Conservation (phyloP, 805 yeast genomes). For the Candida boidinii region DNA sequence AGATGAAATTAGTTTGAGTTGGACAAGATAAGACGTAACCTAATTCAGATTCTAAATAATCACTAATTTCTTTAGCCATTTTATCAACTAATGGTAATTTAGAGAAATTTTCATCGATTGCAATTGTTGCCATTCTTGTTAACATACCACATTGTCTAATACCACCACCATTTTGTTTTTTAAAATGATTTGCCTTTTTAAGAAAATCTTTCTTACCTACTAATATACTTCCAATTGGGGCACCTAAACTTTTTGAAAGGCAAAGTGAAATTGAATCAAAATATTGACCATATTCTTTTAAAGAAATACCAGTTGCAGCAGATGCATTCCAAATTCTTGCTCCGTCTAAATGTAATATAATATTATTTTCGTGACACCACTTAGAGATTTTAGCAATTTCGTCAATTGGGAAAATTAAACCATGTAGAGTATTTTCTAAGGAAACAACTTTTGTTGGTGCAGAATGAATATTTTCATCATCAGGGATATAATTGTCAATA, state of each 20-base stretch:
- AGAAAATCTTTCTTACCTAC: slow-evolving; percentile 60
- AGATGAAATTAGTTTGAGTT: slow-evolving; percentile 77
- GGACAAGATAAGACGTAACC: slow-evolving; percentile 64
- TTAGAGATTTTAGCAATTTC: slow-evolving; percentile 64
- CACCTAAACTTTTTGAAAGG: slow-evolving; percentile 83
- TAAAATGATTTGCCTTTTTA: slow-evolving; percentile 70
- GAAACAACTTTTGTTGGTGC: slow-evolving; percentile 85
- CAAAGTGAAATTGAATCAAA: slow-evolving; percentile 91
- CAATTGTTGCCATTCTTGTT: slow-evolving; percentile 71
- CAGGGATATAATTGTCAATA: slow-evolving; percentile 47
- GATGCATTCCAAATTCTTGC: slow-evolving; percentile 95
- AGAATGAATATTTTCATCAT: slow-evolving; percentile 76
- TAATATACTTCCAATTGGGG: slow-evolving; percentile 85
- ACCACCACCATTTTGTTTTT: slow-evolving; percentile 92
- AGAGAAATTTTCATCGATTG: slow-evolving; percentile 65
- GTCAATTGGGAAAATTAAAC: slow-evolving; percentile 70
- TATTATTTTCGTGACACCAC: slow-evolving; percentile 54
- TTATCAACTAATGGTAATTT: slow-evolving; percentile 42
- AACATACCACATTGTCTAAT: slow-evolving; percentile 82
- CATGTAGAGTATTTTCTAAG: slow-evolving; percentile 84
- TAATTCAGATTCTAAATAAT: slow-evolving; percentile 35
- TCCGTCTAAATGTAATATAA: slow-evolving; percentile 81
- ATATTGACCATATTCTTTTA: slow-evolving; percentile 61
- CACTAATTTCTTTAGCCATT: slow-evolving; percentile 42
- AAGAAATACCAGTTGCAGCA: slow-evolving; percentile 58